Percentiles rank a stretch among this genome's conserved stretches.
Conservation (phyloP, 2,329 filamentous ascomycete species). For the Graphiopsis chlorocephala region DNA sequence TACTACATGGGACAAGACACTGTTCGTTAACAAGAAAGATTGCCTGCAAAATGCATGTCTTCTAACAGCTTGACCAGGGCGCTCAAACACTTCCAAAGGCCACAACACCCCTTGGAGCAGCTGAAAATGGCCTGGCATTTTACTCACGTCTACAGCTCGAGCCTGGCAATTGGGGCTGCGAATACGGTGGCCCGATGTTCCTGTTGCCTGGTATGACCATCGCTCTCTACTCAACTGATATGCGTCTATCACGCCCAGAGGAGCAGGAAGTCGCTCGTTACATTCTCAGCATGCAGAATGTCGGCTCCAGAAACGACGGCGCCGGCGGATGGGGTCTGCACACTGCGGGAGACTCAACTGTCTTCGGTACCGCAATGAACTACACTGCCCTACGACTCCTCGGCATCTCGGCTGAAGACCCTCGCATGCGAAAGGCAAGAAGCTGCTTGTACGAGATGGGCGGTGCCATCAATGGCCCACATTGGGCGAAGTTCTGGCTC, state of each 20-base stretch:
- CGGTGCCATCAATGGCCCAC: constrained; percentile 77
- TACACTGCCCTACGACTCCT: constrained; percentile 78
- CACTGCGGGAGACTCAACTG: constrained; percentile 87
- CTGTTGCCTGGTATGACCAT: constrained; percentile 82
- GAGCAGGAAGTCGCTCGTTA: constrained; percentile 91
- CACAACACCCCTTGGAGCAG: constrained; percentile 71
- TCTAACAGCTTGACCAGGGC: constrained; percentile 50
- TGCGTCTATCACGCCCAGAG: constrained; percentile 75
- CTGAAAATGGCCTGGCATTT: constrained; percentile 79
- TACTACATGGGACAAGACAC: constrained; percentile 78
- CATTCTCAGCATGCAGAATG: constrained; percentile 75
- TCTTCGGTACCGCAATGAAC: constrained; percentile 87
- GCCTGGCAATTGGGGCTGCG: constrained; percentile 92
- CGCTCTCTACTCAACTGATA: constrained; percentile 84
- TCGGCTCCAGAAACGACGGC: constrained; percentile 51
- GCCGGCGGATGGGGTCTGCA: constrained; percentile 98
- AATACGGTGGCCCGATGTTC: constrained; percentile 98
- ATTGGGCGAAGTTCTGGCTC: constrained; percentile 98
- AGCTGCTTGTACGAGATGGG: constrained; percentile 79
- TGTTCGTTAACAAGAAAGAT: constrained; percentile 48
- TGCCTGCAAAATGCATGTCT: constrained; percentile 2
- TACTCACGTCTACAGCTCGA: constrained; percentile 86
- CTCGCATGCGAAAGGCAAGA: constrained; percentile 80
- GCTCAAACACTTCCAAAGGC: constrained; percentile 70
- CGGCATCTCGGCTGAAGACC: constrained; percentile 79